Conservation (phyloP, 495 filamentous ascomycete species). For the Penicillium simplicissimum region DNA sequence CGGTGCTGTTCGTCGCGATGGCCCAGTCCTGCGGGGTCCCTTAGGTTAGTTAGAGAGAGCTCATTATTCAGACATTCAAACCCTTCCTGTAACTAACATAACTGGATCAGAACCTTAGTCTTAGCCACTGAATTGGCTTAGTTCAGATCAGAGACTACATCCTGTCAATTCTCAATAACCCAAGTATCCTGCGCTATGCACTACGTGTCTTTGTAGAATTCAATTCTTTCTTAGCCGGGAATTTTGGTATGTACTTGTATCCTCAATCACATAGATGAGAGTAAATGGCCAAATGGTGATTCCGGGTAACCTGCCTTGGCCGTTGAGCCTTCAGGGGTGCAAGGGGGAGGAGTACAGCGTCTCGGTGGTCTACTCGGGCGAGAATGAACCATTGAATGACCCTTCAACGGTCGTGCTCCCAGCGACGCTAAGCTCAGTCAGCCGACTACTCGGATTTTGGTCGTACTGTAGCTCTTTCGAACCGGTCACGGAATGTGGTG, state of each 20-base stretch:
- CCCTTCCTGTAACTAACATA: no score
- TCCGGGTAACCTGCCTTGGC: constrained; percentile 16
- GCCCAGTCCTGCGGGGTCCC: no score
- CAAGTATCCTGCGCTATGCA: no score
- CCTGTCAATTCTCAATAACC: neutral
- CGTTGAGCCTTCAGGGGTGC: neutral
- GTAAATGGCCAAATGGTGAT: constrained; percentile 5
- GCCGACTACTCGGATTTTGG: neutral
- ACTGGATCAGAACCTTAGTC: no score
- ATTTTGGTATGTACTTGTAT: no score
- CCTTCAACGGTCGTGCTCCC: constrained; percentile 1
- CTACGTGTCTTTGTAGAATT: no score
- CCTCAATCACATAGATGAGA: neutral
- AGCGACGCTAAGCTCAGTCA: constrained; percentile 18
- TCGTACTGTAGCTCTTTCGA: neutral
- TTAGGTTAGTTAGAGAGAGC: neutral
- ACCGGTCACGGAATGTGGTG: constrained; percentile 6
- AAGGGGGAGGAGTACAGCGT: neutral
- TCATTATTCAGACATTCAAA: no score
- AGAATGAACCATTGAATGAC: constrained; percentile 11
- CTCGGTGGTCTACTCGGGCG: constrained; percentile 8
- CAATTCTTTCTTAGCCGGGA: no score
- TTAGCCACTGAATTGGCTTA: no score
- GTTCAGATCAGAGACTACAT: no score
- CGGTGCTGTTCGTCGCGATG: no score